Evolutionary conservation across 192 early-diverging fungal species (phyloP).

Genomic region (Coemansia javaensis): DNA sequence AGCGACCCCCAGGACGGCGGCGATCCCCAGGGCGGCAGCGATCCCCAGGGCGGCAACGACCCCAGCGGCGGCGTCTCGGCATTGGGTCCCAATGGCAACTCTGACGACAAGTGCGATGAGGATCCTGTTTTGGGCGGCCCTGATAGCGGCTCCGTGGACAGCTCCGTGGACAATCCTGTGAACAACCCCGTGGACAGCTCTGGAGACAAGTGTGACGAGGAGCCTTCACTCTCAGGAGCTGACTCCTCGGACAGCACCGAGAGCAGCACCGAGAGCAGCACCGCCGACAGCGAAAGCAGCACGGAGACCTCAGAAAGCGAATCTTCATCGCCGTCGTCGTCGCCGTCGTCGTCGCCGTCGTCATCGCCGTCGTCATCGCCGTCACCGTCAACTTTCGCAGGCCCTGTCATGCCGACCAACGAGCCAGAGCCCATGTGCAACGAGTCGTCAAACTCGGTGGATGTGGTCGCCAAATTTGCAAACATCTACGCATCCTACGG

Average conservation of each 20-base stretch:
- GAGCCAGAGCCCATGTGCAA: constrained; percentile 5
- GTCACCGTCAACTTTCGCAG: constrained; percentile 2
- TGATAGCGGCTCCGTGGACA: no score
- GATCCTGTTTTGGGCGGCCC: no score
- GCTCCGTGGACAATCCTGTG: background rate
- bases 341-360: no score
- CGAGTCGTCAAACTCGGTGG: background rate
- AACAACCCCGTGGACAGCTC: background rate
- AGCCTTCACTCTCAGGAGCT: background rate
- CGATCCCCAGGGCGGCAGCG: no score
- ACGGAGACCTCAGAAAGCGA: background rate
- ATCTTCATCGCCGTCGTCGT: constrained; percentile 1
- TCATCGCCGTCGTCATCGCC: no score
- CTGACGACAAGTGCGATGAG: constrained; percentile 2
- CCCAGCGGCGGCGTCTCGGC: no score
- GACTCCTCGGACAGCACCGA: background rate
- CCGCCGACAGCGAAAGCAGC: background rate
- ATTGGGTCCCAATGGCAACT: background rate
- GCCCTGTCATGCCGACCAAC: background rate
- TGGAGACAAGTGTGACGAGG: background rate
- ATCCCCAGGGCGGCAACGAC: no score
- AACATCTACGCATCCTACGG: constrained; percentile 9
- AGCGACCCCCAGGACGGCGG: no score
- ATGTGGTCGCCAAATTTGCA: background rate
- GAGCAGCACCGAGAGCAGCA: background rate